Evolutionary conservation across 1,139 yeast species (phyloP).

Genomic region (Scheffersomyces illinoinensis): DNA sequence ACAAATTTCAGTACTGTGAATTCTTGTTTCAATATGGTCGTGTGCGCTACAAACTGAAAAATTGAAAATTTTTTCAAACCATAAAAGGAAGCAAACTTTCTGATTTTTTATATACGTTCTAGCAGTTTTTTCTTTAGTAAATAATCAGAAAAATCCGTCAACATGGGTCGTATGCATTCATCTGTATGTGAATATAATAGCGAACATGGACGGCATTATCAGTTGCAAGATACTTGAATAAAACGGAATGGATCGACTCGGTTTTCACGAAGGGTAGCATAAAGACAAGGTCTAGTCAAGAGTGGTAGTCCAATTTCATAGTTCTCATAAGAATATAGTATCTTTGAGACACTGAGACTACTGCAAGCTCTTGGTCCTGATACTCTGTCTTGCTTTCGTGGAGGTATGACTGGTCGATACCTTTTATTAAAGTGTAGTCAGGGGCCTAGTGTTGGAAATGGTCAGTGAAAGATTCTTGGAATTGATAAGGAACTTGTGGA

Average conservation of each 20-base stretch:
- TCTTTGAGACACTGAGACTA: slow-evolving; percentile 3
- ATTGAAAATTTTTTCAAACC: slow-evolving; percentile 18
- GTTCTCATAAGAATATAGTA: background rate
- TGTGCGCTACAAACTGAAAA: slow-evolving; percentile 8
- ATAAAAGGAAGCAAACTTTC: slow-evolving; percentile 3
- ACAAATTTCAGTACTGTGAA: background rate
- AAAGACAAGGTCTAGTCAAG: slow-evolving; percentile 34
- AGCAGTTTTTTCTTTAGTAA: slow-evolving; percentile 7
- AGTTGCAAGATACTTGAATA: background rate
- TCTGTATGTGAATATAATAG: slow-evolving; percentile 54
- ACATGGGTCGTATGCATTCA: slow-evolving; percentile 83
- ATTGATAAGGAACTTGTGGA: background rate
- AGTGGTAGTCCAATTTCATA: slow-evolving; percentile 21
- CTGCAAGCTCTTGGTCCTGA: slow-evolving; percentile 34
- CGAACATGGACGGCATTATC: slow-evolving; percentile 9
- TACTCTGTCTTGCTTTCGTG: slow-evolving; percentile 18
- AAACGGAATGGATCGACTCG: slow-evolving; percentile 25
- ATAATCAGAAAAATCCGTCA: slow-evolving; percentile 41
- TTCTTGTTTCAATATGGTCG: slow-evolving; percentile 3
- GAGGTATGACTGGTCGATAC: slow-evolving; percentile 20
- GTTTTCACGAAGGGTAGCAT: slow-evolving; percentile 13
- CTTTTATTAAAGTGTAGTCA: slow-evolving; percentile 19
- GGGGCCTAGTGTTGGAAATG: slow-evolving; percentile 1
- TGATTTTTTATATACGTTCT: slow-evolving; percentile 3
- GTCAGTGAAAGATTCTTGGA: background rate